Percentiles rank a stretch among this genome's conserved stretches.
Conservation (phyloP, 2,329 filamentous ascomycete species). For the Aspergillus ibericus region DNA sequence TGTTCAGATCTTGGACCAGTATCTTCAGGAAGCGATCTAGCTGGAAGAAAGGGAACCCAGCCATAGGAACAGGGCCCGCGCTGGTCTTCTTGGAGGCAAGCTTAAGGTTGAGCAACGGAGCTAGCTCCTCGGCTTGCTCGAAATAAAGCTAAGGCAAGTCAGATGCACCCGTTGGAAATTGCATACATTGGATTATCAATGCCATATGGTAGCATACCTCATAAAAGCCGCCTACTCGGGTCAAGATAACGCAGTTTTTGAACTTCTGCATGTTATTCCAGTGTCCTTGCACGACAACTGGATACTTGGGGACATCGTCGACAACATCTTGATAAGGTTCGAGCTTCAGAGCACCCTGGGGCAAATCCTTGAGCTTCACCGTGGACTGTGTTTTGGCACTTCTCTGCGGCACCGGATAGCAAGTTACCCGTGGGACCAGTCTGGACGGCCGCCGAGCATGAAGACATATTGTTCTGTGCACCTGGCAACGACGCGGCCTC, state of each 20-base stretch:
- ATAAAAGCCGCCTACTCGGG: slow-evolving; percentile 92
- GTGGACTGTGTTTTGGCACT: slow-evolving; percentile 40
- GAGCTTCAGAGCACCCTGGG: slow-evolving; percentile 56
- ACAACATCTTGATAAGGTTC: slow-evolving; percentile 44
- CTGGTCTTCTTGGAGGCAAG: slow-evolving; percentile 78
- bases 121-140: slow-evolving; percentile 87
- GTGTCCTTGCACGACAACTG: slow-evolving; percentile 85
- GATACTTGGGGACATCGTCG: slow-evolving; percentile 63
- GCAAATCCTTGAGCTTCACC: slow-evolving; percentile 50
- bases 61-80: slow-evolving; percentile 80
- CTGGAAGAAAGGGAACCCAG: slow-evolving; percentile 91
- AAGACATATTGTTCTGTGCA: slow-evolving; percentile 32
- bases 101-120: slow-evolving; percentile 83
- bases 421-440: slow-evolving; percentile 18
- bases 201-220: slow-evolving; percentile 55
- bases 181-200: too few species aligned
- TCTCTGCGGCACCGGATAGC: slow-evolving; percentile 22
- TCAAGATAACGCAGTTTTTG: slow-evolving; percentile 85
- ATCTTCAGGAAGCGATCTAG: slow-evolving; percentile 90
- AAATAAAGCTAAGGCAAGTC: slow-evolving; percentile 69
- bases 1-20: slow-evolving; percentile 84
- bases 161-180: not conserved
- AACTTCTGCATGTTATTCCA: slow-evolving; percentile 88
- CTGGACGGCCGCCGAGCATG: slow-evolving; percentile 28
- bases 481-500: slow-evolving; percentile 19